Evolutionary conservation across 129 eudicot species (phyloP), one percentile per base, ranked within the genome.

Genomic region (Lonicera japonica): DNA sequence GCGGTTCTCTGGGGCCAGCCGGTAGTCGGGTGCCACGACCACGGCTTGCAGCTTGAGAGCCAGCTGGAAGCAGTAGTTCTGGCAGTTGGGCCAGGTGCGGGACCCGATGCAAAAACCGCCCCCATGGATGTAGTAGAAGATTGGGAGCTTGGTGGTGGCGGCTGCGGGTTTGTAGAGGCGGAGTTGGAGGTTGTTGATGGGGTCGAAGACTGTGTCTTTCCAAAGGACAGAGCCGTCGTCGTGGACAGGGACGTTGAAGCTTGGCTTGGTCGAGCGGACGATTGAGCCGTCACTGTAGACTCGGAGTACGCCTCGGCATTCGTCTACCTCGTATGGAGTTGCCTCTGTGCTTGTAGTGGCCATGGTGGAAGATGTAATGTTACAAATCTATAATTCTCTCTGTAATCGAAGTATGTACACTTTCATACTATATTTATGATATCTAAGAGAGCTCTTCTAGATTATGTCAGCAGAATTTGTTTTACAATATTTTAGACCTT

Each of bases 91-190:
- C 96, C 94, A 88, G 5, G 94, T 77, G 36, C 96, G 59, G 0
- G 94, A 84, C 47, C 96, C 94, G 45, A 88, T 84, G 75, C 96
- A 88, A 36, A 84, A 88, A 22, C 96, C 96, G 3, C 96, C 96
- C 16, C 96, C 96, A 48, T 82, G 94, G 17, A 88, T 74, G 69
- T 84, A 88, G 81, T 79, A 88, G 65, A 84, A 85, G 48, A 88
- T 69, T 0, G 94, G 94, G 18, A 88, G 76, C 72, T 85, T 84
- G 15, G 50, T 24, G 1, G 63, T n/a, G 65, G 60, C 9, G 67
- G 89, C 82, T 38, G 86, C 79, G 51, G 96, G 96, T 56, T 84
- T 84, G 77, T 88, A 88, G 55, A 88, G 80, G 21, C 94, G 85
- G 45, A 88, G 89, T 46, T 62, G 72, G 21, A 88, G 94, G 51